Conservation (phyloP, 2,329 filamentous ascomycete species). For the Talaromyces sp. region DNA sequence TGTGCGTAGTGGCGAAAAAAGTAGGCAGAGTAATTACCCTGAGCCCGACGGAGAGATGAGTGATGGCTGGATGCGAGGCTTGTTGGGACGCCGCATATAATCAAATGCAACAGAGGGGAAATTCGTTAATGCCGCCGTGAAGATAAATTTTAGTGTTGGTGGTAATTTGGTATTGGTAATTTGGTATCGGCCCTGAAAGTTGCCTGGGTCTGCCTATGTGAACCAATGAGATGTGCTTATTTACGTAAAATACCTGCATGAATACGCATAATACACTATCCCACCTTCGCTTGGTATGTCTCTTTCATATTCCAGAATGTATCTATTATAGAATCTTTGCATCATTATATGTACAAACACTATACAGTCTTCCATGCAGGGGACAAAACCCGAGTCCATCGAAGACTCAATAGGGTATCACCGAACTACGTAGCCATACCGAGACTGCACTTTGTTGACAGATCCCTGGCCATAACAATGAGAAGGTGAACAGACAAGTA, state of each 20-base stretch:
- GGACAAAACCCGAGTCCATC: not conserved
- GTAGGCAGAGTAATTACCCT: not conserved
- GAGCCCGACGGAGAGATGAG: not conserved
- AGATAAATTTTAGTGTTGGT: slow-evolving; percentile 43
- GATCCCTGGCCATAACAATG: not conserved
- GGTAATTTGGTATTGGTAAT: slow-evolving; percentile 24
- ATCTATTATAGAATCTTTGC: not conserved
- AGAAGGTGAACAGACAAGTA: not conserved
- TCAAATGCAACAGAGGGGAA: slow-evolving; percentile 20
- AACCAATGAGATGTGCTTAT: not conserved
- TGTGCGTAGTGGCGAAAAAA: not conserved
- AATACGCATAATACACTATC: not conserved
- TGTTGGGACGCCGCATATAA: slow-evolving; percentile 11
- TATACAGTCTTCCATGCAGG: not conserved
- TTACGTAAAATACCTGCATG: not conserved
- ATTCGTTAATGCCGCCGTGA: slow-evolving; percentile 30
- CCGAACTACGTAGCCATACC: not conserved
- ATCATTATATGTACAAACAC: not conserved
- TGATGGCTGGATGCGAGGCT: slow-evolving; percentile 7
- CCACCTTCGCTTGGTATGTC: slow-evolving; percentile 1
- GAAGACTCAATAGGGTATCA: not conserved
- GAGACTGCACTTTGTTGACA: not conserved
- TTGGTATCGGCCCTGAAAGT: slow-evolving; percentile 26
- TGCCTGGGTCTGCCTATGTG: slow-evolving; percentile 23
- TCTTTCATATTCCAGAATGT: not conserved